A percentile compares a stretch with the other conserved stretches of the same genome.
phyloP scores from a whole-genome alignment of 345 rosid species.

The Salix exigua region DNA sequence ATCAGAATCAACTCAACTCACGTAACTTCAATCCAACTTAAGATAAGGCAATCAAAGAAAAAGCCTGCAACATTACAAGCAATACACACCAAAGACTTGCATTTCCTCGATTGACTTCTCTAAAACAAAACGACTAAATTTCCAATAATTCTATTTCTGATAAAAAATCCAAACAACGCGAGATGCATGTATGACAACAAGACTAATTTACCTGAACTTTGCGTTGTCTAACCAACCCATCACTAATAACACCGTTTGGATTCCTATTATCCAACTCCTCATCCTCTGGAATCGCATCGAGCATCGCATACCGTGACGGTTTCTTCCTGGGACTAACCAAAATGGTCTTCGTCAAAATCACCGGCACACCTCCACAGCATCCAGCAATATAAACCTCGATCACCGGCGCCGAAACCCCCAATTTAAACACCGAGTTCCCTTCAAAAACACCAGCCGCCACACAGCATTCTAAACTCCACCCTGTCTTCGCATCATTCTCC shows the following conservation, averaged over 20 bases:
- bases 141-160: neutral
- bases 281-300: slow-evolving; percentile 86
- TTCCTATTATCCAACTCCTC: slow-evolving; percentile 60
- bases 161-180: neutral
- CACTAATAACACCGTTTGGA: slow-evolving; percentile 12
- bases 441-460: slow-evolving; percentile 45
- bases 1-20: neutral
- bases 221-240: slow-evolving; percentile 37
- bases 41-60: slow-evolving; percentile 3
- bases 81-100: neutral
- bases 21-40: neutral
- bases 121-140: neutral
- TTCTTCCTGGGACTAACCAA: slow-evolving; percentile 67
- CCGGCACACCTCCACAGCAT: slow-evolving; percentile 77
- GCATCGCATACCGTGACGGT: slow-evolving; percentile 41
- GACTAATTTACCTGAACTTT: slow-evolving; percentile 47
- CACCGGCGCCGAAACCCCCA: slow-evolving; percentile 60
- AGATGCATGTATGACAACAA: neutral
- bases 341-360: slow-evolving; percentile 76
- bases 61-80: neutral
- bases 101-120: neutral
- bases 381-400: slow-evolving; percentile 91
- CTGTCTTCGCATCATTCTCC: slow-evolving; percentile 47
- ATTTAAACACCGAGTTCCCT: slow-evolving; percentile 44
- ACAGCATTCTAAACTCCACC: slow-evolving; percentile 81